Percentiles rank a stretch among this genome's conserved stretches.
Conservation (phyloP, 106 monocot genomes). For the Acorus calamus region DNA sequence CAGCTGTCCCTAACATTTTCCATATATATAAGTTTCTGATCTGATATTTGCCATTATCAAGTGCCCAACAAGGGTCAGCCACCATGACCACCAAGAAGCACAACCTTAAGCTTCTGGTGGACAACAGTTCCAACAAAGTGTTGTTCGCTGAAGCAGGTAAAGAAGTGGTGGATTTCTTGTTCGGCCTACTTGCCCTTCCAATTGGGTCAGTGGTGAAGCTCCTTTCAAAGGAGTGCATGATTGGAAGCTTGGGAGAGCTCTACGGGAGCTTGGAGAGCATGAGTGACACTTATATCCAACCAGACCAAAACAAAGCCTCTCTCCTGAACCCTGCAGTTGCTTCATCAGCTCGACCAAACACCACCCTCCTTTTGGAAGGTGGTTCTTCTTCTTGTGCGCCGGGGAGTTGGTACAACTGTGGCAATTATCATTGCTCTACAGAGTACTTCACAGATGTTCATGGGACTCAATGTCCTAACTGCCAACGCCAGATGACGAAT, state of each 20-base stretch:
- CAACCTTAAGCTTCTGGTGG: too few relatives aligned
- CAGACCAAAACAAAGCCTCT: neutral
- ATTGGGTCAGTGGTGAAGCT: constrained; percentile 10
- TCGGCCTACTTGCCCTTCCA: constrained; percentile 27
- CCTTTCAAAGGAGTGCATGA: constrained; percentile 9
- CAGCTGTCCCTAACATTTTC: too few relatives aligned
- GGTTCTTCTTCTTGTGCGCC: too few relatives aligned
- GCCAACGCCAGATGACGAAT: neutral
- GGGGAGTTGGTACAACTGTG: too few relatives aligned
- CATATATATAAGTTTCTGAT: too few relatives aligned
- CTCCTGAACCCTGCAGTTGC: constrained; percentile 10
- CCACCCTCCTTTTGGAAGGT: neutral
- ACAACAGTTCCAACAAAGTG: constrained; percentile 1
- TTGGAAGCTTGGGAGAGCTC: neutral
- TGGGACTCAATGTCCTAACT: neutral
- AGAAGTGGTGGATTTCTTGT: constrained; percentile 28
- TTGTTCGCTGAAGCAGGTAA: constrained; percentile 25
- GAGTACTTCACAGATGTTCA: neutral
- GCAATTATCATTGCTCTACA: too few relatives aligned
- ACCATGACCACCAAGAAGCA: too few relatives aligned
- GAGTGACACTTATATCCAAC: too few relatives aligned
- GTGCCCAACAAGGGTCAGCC: too few relatives aligned
- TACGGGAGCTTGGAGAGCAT: too few relatives aligned
- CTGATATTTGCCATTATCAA: too few relatives aligned
- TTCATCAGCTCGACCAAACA: too few relatives aligned